A percentile compares a stretch with the other conserved stretches of the same genome.
These are phyloP conservation scores for Dactylellina haptotyla DNA, from an alignment of 2,329 filamentous ascomycete genomes.

Conservation along the genomic window DNA sequence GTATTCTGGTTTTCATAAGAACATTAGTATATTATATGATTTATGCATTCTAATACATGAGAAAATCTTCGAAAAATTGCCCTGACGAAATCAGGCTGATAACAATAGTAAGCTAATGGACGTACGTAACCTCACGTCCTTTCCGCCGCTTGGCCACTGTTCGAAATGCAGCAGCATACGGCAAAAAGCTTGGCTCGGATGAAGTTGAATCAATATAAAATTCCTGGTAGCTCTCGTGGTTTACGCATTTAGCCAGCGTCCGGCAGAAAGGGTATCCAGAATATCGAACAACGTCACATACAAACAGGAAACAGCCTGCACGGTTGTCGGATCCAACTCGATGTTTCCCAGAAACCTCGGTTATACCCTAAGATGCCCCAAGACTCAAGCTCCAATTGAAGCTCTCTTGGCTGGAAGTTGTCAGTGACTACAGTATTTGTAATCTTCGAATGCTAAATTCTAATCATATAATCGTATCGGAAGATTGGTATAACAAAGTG, in stretches of 20 bases:
- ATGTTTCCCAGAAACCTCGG: background rate
- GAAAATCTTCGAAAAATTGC: too few relatives aligned
- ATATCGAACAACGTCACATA: background rate
- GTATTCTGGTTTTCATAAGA: too few relatives aligned
- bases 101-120: constrained; percentile 2
- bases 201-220: constrained; percentile 22
- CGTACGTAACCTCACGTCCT: constrained; percentile 19
- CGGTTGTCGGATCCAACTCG: background rate
- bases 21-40: too few relatives aligned
- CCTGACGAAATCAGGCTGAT: too few relatives aligned
- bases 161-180: background rate
- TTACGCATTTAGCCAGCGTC: constrained; percentile 37
- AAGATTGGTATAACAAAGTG: too few relatives aligned
- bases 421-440: too few relatives aligned
- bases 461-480: too few relatives aligned
- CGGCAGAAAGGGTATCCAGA: constrained; percentile 18
- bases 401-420: too few relatives aligned
- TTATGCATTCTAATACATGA: too few relatives aligned
- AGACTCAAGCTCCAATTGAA: background rate
- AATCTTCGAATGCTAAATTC: too few relatives aligned
- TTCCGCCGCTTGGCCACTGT: background rate
- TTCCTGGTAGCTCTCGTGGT: constrained; percentile 27
- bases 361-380: too few relatives aligned
- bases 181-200: constrained; percentile 15
- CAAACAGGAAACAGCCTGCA: constrained; percentile 6